These are phyloP conservation scores for Geopyxis carbonaria DNA, from an alignment of 495 filamentous ascomycete species.

Conservation along the genomic window DNA sequence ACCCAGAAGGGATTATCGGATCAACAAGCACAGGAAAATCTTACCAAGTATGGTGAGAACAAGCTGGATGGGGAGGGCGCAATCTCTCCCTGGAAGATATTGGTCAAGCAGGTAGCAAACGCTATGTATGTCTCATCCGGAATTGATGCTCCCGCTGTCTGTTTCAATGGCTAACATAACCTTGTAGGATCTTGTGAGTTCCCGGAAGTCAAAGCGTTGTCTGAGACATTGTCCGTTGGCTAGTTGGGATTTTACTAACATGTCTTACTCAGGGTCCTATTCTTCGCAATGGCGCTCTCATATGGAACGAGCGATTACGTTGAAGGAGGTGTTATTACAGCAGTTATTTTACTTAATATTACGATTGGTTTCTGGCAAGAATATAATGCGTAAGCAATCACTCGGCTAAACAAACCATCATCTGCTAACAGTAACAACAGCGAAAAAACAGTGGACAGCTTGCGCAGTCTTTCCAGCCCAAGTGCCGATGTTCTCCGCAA, in stretches of 20 bases:
- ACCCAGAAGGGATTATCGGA: conserved; percentile 41
- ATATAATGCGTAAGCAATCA: conserved; percentile 40
- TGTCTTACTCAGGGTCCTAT: conserved; percentile 47
- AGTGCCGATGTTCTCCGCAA: conserved; percentile 58
- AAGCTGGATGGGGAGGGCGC: conserved; percentile 44
- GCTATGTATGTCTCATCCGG: conserved; percentile 36
- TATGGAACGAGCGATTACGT: conserved; percentile 67
- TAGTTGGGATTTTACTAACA: too few species aligned
- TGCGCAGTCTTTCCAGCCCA: conserved; percentile 46
- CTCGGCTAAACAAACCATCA: neutral
- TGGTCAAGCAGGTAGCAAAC: conserved; percentile 48
- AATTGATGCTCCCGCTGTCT: conserved; percentile 1
- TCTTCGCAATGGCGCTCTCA: conserved; percentile 69
- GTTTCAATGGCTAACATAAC: neutral
- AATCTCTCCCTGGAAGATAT: conserved; percentile 46
- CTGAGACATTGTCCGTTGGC: too few species aligned
- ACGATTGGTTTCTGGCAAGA: conserved; percentile 68
- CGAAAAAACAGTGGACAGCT: conserved; percentile 71
- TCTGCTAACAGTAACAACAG: conserved; percentile 6
- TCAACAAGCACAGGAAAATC: conserved; percentile 33
- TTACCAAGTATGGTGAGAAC: conserved; percentile 40
- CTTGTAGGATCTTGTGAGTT: conserved; percentile 20
- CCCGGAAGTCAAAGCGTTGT: too few species aligned
- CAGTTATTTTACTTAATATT: conserved; percentile 68
- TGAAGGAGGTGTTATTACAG: conserved; percentile 66